These are phyloP conservation scores for Phialophora macrospora DNA, from an alignment of 2,329 filamentous ascomycete species.

Conservation along the genomic window DNA sequence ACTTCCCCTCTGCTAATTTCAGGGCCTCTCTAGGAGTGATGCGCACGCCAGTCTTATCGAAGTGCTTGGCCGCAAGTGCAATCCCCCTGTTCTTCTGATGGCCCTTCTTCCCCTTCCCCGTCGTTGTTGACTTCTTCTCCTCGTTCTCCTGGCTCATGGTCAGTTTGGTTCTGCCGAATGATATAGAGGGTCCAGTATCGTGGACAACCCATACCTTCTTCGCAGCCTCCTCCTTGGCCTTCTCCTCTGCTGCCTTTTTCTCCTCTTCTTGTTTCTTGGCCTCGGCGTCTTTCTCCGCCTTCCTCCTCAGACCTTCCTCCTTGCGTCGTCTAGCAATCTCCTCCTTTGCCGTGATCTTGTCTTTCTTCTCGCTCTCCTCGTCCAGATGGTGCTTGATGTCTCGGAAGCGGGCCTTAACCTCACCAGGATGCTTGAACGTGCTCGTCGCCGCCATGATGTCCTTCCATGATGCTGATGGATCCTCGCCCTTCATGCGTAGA, in stretches of 20 bases:
- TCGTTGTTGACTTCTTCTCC: background rate
- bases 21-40: slow-evolving; percentile 36
- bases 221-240: slow-evolving; percentile 12
- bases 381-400: slow-evolving; percentile 32
- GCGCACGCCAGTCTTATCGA: slow-evolving; percentile 38
- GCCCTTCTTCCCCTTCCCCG: slow-evolving; percentile 15
- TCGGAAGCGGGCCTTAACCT: slow-evolving; percentile 36
- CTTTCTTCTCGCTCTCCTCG: slow-evolving; percentile 22
- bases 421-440: slow-evolving; percentile 23
- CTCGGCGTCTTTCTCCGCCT: slow-evolving; percentile 15
- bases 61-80: slow-evolving; percentile 36
- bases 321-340: slow-evolving; percentile 3
- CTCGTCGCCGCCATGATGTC: slow-evolving; percentile 34
- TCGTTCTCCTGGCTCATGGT: slow-evolving; percentile 3
- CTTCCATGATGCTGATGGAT: slow-evolving; percentile 35
- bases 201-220: background rate
- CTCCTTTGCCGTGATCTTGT: slow-evolving; percentile 22
- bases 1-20: slow-evolving; percentile 31
- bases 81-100: slow-evolving; percentile 36
- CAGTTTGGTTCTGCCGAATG: background rate
- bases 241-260: slow-evolving; percentile 20
- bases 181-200: background rate
- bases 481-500: slow-evolving; percentile 38
- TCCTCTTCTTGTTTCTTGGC: slow-evolving; percentile 17
- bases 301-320: slow-evolving; percentile 25